Base-by-base conservation (phyloP, 2,329 filamentous ascomycete genomes). In the Microcyclosporella mali region DNA sequence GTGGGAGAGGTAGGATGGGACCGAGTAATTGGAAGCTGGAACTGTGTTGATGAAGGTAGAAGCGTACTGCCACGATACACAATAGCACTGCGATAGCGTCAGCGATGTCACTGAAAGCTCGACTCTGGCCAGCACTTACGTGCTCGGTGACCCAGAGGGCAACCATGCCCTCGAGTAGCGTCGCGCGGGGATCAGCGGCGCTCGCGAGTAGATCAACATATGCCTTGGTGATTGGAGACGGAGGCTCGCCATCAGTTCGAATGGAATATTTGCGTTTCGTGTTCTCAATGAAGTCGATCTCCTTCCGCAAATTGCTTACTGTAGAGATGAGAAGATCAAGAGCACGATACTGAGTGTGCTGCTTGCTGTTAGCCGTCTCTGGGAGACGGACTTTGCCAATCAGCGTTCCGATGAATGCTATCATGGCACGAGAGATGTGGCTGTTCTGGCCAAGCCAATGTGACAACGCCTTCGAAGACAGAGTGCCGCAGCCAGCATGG, bases 61-160 rank as follows among this genome's bases (percentile, higher is more conserved):
- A 33, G 70, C 70, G 42, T 73, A 72, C 43, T 67, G 63, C 70
- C 70, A 73, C 21, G 70, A 70, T 31, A 60, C 61, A 40, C 68
- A 67, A 47, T 72, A 73, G 56, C 64, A 68, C 67, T 71, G 41
- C 4, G 3, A 19, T n/a, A 12, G 7, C 14, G 43, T 54, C 37
- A 54, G 52, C 36, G 16, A 25, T 7, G 33, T 16, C 2, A 18
- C n/a, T n/a, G 31, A 14, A 6, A 17, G 31, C 9, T 17, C 28
- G 35, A 21, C 14, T 12, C 8, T 11, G 19, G n/a, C 28, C 14
- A 14, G 12, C 16, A 59, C 67, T 34, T 64, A 71, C 70, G 50
- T 73, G 78, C 65, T 90, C 85, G 1, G 82, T 87, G n/a, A 79
- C 80, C 80, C 83, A 89, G 17, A 88, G 74, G n/a, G 85, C 73